These are phyloP conservation scores for Plenodomus lindquistii DNA, from an alignment of 2,329 filamentous ascomycete genomes.

Conservation along the genomic window DNA sequence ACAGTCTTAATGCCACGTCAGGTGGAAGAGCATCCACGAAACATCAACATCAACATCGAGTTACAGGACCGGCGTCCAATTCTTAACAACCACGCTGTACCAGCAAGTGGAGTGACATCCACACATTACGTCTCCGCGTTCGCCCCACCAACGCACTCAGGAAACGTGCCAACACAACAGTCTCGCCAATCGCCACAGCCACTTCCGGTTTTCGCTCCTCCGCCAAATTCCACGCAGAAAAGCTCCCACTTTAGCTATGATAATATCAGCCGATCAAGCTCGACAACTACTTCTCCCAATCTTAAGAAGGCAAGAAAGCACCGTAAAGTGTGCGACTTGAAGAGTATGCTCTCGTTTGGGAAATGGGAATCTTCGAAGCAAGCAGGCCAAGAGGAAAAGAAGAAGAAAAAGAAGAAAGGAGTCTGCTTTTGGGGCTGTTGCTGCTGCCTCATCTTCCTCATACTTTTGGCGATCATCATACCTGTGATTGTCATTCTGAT, in stretches of 20 bases:
- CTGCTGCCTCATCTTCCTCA: constrained; percentile 40
- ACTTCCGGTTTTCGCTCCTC: constrained; percentile 37
- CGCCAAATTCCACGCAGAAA: constrained; percentile 32
- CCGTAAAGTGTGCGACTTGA: constrained; percentile 35
- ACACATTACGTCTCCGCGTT: constrained; percentile 21
- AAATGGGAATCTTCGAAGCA: constrained; percentile 20
- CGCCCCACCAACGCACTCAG: constrained; percentile 17
- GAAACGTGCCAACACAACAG: constrained; percentile 14
- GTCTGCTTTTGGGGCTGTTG: constrained; percentile 42
- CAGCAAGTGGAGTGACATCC: constrained; percentile 19
- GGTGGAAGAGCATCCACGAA: constrained; percentile 23
- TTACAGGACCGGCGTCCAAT: constrained; percentile 31
- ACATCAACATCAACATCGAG: constrained; percentile 39
- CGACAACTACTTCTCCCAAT: constrained; percentile 24
- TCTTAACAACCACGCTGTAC: constrained; percentile 14
- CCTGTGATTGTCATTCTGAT: constrained; percentile 43
- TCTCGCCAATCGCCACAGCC: constrained; percentile 17
- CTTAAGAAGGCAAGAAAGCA: constrained; percentile 34
- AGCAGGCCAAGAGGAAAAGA: constrained; percentile 28
- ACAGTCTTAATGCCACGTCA: constrained; percentile 40
- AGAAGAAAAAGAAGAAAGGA: constrained; percentile 36
- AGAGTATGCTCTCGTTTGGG: constrained; percentile 25
- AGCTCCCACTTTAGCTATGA: constrained; percentile 32
- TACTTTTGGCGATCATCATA: constrained; percentile 46
- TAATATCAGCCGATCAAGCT: constrained; percentile 29